Conservation (phyloP, 805 yeast genomes). For the Yamadazyma phyllophila region DNA sequence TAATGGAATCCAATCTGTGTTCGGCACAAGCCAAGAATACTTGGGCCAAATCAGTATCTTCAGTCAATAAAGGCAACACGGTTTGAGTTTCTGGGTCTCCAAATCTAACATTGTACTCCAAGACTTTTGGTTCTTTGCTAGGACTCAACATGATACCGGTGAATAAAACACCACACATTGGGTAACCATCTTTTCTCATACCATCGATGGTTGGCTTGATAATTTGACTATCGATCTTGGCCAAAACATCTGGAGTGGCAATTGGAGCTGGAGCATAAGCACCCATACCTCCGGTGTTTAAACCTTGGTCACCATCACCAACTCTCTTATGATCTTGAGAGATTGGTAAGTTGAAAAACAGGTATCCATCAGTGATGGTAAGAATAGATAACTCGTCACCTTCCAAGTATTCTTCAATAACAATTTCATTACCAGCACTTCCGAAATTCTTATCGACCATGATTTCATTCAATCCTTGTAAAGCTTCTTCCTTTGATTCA, state of each 20-base stretch:
- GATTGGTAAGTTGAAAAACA: constrained; percentile 86
- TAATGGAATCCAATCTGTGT: constrained; percentile 85
- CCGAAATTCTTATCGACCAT: constrained; percentile 93
- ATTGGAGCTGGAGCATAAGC: constrained; percentile 98
- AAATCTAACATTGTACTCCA: constrained; percentile 96
- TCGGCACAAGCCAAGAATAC: constrained; percentile 92
- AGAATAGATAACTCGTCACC: constrained; percentile 96
- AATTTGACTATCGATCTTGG: constrained; percentile 68
- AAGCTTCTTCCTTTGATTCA: constrained; percentile 76
- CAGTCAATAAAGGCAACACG: constrained; percentile 79
- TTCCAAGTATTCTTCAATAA: constrained; percentile 91
- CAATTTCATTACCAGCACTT: constrained; percentile 87
- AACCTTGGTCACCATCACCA: constrained; percentile 89
- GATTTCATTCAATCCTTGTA: constrained; percentile 75
- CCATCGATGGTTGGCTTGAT: constrained; percentile 92
- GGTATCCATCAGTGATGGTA: constrained; percentile 91
- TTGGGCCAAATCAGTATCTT: constrained; percentile 89
- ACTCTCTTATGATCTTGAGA: constrained; percentile 98
- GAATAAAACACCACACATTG: constrained; percentile 93
- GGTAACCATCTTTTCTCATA: constrained; percentile 91
- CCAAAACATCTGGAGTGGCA: constrained; percentile 73
- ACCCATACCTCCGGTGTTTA: constrained; percentile 99
- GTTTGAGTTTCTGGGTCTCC: constrained; percentile 99
- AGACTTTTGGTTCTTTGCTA: constrained; percentile 82
- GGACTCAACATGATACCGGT: constrained; percentile 91